Evolutionary conservation across 257 asterid genomes (phyloP).

Genomic region (Mentha longifolia): DNA sequence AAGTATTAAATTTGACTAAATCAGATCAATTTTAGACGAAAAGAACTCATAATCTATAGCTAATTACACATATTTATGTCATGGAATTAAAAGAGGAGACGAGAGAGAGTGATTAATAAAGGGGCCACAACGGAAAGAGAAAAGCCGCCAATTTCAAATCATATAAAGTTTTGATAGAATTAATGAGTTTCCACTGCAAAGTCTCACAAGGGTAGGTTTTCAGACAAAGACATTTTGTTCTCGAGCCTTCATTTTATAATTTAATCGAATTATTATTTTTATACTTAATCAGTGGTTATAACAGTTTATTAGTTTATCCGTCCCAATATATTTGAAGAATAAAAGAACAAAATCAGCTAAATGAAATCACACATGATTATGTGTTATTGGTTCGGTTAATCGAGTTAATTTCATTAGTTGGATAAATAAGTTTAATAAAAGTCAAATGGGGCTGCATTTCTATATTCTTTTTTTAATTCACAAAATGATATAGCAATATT

Average conservation of each 20-base stretch:
- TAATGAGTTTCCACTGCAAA: slow-evolving; percentile 8
- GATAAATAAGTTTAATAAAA: background rate
- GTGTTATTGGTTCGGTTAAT: background rate
- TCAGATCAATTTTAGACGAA: background rate
- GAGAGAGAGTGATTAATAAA: background rate
- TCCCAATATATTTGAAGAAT: no score
- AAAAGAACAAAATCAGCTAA: no score
- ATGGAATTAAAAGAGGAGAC: background rate
- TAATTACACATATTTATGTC: background rate
- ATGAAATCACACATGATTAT: no score
- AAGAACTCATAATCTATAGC: background rate
- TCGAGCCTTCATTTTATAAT: slow-evolving; percentile 11
- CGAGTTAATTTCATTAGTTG: background rate
- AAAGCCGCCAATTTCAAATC: slow-evolving; percentile 18
- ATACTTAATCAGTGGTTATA: background rate
- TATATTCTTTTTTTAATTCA: background rate
- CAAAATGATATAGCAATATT: background rate
- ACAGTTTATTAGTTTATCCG: background rate
- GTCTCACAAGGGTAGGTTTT: slow-evolving; percentile 11
- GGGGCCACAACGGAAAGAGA: slow-evolving; percentile 22
- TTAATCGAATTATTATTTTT: background rate
- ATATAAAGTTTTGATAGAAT: background rate
- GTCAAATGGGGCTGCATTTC: background rate
- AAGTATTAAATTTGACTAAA: background rate
- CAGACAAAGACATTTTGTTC: slow-evolving; percentile 15